Evolutionary conservation across 257 asterid genomes (phyloP).

Genomic region (Leonotis leonurus): DNA sequence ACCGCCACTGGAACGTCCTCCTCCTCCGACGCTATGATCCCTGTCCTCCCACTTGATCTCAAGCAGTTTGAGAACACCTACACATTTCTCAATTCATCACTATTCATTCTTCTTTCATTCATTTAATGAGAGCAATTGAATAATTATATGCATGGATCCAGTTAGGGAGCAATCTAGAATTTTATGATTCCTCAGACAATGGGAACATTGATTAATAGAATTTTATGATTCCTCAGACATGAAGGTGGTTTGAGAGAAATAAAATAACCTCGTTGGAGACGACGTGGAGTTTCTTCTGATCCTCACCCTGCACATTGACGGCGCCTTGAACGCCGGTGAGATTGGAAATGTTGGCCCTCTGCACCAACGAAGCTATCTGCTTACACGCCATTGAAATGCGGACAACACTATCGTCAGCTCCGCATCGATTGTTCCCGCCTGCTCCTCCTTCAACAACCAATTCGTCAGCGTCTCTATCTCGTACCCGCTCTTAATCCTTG

Average conservation of each 20-base stretch:
- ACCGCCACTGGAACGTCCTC: constrained; percentile 98
- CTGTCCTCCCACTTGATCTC: constrained; percentile 93
- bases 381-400: constrained; percentile 89
- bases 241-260: too few relatives aligned
- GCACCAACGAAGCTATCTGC: constrained; percentile 84
- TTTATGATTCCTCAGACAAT: too few relatives aligned
- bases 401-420: constrained; percentile 85
- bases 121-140: too few relatives aligned
- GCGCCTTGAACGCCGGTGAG: constrained; percentile 91
- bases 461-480: constrained; percentile 63
- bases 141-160: too few relatives aligned
- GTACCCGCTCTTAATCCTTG: constrained; percentile 47
- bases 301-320: constrained; percentile 91
- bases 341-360: constrained; percentile 77
- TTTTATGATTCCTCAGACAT: too few relatives aligned
- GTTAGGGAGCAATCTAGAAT: too few relatives aligned
- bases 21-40: constrained; percentile 97
- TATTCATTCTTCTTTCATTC: too few relatives aligned
- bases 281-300: constrained; percentile 94
- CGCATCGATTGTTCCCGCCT: constrained; percentile 70
- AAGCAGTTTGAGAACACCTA: constrained; percentile 81
- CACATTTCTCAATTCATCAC: constrained; percentile 2
- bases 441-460: constrained; percentile 85
- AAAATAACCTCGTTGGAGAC: constrained; percentile 34
- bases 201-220: too few relatives aligned